Conservation (phyloP, 1,284 basidiomycete genomes). For the Mycena citricolor region DNA sequence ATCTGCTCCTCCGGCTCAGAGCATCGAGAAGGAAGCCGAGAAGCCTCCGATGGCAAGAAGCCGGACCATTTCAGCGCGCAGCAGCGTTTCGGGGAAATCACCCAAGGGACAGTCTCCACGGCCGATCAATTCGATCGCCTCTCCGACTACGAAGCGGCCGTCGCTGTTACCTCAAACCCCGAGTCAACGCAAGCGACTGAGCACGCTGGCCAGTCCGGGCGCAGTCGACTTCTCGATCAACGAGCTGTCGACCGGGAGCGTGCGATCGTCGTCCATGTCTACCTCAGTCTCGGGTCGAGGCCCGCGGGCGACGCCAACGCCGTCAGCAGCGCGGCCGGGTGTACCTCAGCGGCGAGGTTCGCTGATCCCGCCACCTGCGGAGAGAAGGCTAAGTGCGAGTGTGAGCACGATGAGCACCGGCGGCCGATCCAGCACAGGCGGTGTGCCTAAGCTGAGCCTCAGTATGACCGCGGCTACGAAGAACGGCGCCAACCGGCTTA, state of each 20-base stretch:
- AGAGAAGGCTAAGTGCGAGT: conserved; percentile 30
- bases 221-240: conserved; percentile 15
- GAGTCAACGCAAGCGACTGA: conserved; percentile 16
- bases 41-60: no score
- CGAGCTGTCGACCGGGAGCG: conserved; percentile 14
- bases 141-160: conserved; percentile 30
- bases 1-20: conserved; percentile 20
- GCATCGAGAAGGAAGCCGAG: no score
- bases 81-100: no score
- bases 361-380: conserved; percentile 16
- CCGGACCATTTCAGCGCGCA: no score
- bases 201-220: conserved; percentile 12
- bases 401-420: conserved; percentile 21
- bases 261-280: conserved; percentile 13
- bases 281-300: conserved; percentile 20
- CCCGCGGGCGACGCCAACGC: conserved; percentile 21
- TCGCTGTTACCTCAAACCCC: conserved; percentile 21
- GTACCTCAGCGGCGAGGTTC: conserved; percentile 17
- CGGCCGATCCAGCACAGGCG: conserved; percentile 33
- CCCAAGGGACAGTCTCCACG: no score
- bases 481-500: conserved; percentile 28
- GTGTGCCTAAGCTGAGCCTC: conserved; percentile 8
- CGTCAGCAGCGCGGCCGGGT: conserved; percentile 15
- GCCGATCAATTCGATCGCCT: no score
- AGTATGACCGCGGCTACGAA: conserved; percentile 24